Base-by-base conservation (phyloP, 768 basidiomycete genomes). In the Mycena floridula region DNA sequence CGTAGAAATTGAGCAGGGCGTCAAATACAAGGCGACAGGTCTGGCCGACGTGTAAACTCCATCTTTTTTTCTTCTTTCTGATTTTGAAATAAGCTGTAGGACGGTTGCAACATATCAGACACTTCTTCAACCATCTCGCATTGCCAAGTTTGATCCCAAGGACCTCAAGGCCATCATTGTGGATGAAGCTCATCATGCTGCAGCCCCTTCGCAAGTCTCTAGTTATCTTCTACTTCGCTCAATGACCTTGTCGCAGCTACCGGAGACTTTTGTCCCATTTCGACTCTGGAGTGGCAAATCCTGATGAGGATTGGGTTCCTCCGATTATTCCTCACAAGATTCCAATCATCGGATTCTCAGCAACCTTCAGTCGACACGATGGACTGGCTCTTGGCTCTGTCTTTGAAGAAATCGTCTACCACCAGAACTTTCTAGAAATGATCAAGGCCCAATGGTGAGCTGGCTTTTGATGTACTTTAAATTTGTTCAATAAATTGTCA, bases 101-200 rank as follows among this genome's bases (percentile, higher is more conserved):
- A 93, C 91, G 0, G 78, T 94, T 36, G 90, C 89, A 3, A 94
- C 91, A 4, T 91, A 89, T 56, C 91, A 96, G 61, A 95, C 89
- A 0, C 68, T 94, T 9, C 69, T 81, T 25, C 82, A 76, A 45
- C 60, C 71, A 4, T 64, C 74, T 7, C 74, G 89, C 16, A 57
- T 92, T 44, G 69, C 68, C 5, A 95, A 94, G 59, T 95, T 94
- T 58, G 70, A 82, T 55, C 83, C 85, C 3, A 55, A 61, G 8
- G 55, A 49, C 37, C 62, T 89, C 49, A 90, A 85, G 54, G 85
- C 84, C 13, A 70, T 96, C 47, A 81, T 95, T 37, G 71, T 96
- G 3, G 93, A 96, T 55, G 93, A 96, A 64, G 94, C 94, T 1
- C 95, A 97, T 59, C 95, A 98, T 62, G 88, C 94, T 23, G 93